A percentile compares a stretch with the other conserved stretches of the same genome.
Conservation (phyloP, 2,329 filamentous ascomycete species). For the Aspergillus luchuensis region DNA sequence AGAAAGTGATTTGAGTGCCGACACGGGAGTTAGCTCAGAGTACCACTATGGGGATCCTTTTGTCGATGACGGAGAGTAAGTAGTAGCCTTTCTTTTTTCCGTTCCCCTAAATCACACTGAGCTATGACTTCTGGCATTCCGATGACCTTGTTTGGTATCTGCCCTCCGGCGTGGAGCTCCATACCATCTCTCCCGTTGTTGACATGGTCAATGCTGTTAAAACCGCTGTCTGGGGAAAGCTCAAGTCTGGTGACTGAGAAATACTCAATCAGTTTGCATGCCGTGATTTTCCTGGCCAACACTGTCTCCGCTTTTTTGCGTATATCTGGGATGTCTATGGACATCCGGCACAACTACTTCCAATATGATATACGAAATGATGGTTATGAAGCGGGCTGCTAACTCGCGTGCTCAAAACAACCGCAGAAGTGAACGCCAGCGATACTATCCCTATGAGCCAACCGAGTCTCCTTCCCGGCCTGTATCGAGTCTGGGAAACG, state of each 20-base stretch:
- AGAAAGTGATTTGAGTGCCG: conserved; percentile 36
- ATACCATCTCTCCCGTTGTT: conserved; percentile 4
- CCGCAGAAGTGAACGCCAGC: conserved; percentile 18
- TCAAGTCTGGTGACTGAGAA: background rate
- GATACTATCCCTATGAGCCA: conserved; percentile 22
- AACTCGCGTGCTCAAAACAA: conserved; percentile 12
- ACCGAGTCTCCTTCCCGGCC: conserved; percentile 40
- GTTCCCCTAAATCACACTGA: conserved; percentile 15
- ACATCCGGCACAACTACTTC: conserved; percentile 2
- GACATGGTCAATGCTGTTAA: background rate
- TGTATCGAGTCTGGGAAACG: conserved; percentile 45
- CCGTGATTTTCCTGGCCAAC: background rate
- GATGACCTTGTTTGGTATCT: conserved; percentile 6
- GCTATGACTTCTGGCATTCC: conserved; percentile 17
- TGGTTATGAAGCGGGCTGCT: conserved; percentile 16
- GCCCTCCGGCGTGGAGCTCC: background rate
- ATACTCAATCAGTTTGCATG: background rate
- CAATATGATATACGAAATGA: conserved; percentile 6
- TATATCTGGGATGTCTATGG: background rate
- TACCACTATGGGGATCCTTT: conserved; percentile 30
- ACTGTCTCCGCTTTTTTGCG: background rate
- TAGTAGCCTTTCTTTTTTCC: conserved; percentile 13
- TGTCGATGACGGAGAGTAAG: conserved; percentile 17
- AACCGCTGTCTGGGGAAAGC: background rate
- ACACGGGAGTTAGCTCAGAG: conserved; percentile 28